Conservation (phyloP, 257 asterid genomes). For the Craterostigma plantagineum region DNA sequence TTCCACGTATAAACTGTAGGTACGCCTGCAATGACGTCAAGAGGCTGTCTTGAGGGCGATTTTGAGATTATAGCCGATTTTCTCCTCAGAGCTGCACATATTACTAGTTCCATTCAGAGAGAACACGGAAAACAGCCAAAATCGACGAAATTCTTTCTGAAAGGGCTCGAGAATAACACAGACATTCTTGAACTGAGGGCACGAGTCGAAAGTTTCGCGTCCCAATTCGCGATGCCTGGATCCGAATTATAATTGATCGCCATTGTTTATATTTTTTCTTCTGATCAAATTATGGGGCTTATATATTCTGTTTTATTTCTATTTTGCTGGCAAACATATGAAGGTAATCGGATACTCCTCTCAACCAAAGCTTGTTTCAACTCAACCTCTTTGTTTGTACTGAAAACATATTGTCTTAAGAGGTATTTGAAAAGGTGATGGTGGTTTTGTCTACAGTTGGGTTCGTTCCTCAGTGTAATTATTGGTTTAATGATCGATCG, state of each 20-base stretch:
- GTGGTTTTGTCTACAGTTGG: too few species aligned
- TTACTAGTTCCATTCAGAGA: slow-evolving; percentile 43
- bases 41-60: slow-evolving; percentile 69
- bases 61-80: slow-evolving; percentile 59
- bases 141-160: slow-evolving; percentile 35
- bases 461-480: too few species aligned
- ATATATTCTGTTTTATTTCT: too few species aligned
- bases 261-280: too few species aligned
- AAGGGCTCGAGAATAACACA: slow-evolving; percentile 57
- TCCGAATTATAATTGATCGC: slow-evolving; percentile 21
- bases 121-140: slow-evolving; percentile 52
- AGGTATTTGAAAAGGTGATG: too few species aligned
- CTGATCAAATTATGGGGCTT: too few species aligned
- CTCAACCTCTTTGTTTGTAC: too few species aligned
- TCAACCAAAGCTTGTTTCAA: too few species aligned
- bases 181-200: slow-evolving; percentile 39
- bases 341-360: too few species aligned
- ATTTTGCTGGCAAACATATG: too few species aligned
- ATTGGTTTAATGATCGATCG: too few species aligned
- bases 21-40: slow-evolving; percentile 84
- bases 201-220: slow-evolving; percentile 46
- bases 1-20: slow-evolving; percentile 12
- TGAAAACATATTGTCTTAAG: too few species aligned
- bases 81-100: slow-evolving; percentile 55
- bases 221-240: slow-evolving; percentile 76